Percentiles rank a stretch among this genome's conserved stretches.
Evolutionary conservation across 2,329 filamentous ascomycete genomes (phyloP).

Genomic region (Epichloe gansuensis): DNA sequence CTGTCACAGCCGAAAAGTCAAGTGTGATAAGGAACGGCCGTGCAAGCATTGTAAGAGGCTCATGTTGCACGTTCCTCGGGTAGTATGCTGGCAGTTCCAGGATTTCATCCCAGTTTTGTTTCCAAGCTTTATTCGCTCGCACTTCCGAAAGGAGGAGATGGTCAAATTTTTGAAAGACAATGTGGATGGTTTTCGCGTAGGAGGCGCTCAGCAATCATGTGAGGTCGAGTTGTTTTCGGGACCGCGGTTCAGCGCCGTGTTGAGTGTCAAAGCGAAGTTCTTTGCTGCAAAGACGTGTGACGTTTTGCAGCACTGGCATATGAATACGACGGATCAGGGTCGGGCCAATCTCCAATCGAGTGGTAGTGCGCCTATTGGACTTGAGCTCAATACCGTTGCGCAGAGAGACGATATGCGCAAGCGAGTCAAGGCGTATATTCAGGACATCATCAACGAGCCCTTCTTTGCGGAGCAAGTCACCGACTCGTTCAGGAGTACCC

Average conservation of each 20-base stretch:
- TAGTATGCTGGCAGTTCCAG: conserved; percentile 46
- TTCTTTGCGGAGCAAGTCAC: conserved; percentile 38
- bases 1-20: conserved; percentile 46
- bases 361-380: conserved; percentile 35
- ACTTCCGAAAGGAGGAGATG: conserved; percentile 39
- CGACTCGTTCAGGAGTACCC: conserved; percentile 30
- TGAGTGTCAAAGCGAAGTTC: conserved; percentile 38
- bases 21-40: conserved; percentile 41
- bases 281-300: conserved; percentile 37
- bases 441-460: conserved; percentile 34
- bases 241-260: conserved; percentile 26
- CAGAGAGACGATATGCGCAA: conserved; percentile 34
- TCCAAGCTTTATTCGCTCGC: conserved; percentile 36
- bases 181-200: conserved; percentile 29
- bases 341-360: conserved; percentile 28
- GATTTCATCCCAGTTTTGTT: conserved; percentile 42
- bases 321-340: conserved; percentile 23
- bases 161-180: conserved; percentile 34
- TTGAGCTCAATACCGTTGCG: conserved; percentile 29
- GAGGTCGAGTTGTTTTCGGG: conserved; percentile 38
- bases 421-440: conserved; percentile 34
- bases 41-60: conserved; percentile 45
- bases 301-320: conserved; percentile 38
- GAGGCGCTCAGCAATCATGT: conserved; percentile 28
- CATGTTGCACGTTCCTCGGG: conserved; percentile 34